Evolutionary conservation across 2,329 filamentous ascomycete species (phyloP), one percentile per base, ranked within the genome.

Genomic region (Akanthomyces lecanii): DNA sequence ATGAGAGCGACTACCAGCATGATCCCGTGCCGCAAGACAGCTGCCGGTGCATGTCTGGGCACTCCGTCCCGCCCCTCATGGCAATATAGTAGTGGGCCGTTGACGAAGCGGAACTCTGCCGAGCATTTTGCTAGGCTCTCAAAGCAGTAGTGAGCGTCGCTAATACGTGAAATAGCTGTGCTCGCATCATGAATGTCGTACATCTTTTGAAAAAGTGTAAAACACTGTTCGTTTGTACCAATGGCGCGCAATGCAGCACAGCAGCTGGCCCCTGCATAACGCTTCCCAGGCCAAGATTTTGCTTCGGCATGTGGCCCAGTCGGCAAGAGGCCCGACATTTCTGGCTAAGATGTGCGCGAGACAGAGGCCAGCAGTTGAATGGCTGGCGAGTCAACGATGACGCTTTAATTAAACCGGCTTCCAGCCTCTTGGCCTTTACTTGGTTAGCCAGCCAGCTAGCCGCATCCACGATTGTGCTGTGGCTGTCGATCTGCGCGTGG

Each of bases 21-120:
- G 57, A 60, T 60, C 57, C 57, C 57, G 57, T 60, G 57, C 57
- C 57, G 33, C 57, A 52, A 60, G 48, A 33, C 33, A 51, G 57
- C 57, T 60, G 57, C 57, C 25, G 57, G 57, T 60, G 47, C 48
- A 52, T 60, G 36, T 60, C 47, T 52, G 18, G 57, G 47, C 36
- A 33, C 28, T 40, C 38, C 38, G 18, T 38, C 44, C 36, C 36
- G 47, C 57, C 44, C 57, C 47, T 45, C 36, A 11, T 45, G 25
- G 23, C 38, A 52, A 52, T 60, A 36, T 44, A 50, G 47, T 36
- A 30, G 57, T 60, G 48, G 57, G 36, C 47, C 57, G 48, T 44
- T 44, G 36, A 44, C 33, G 47, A 52, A 42, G 23, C 47, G 44
- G 47, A 52, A 28, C 33, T 42, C 48, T 18, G 47, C 47, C 57